These are phyloP conservation scores for Fusarium sp. DNA, from an alignment of 2,329 filamentous ascomycete genomes.

Conservation along the genomic window DNA sequence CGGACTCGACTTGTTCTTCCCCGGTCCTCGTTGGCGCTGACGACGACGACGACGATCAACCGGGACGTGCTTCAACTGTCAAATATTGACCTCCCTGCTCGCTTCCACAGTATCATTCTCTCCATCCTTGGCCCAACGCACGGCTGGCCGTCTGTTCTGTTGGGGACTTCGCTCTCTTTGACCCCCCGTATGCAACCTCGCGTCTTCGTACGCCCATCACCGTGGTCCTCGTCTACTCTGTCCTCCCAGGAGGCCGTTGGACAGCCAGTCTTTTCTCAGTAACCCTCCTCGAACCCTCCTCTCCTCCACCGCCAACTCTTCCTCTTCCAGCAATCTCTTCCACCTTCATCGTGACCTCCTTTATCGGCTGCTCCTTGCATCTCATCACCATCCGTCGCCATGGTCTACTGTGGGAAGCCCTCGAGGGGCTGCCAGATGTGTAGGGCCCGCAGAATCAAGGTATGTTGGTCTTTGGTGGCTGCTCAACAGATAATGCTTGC, in stretches of 20 bases:
- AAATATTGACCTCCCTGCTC: neutral
- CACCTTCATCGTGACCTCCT: slow-evolving; percentile 5
- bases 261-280: slow-evolving; percentile 31
- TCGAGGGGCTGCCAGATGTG: slow-evolving; percentile 83
- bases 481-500: slow-evolving; percentile 3
- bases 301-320: slow-evolving; percentile 15
- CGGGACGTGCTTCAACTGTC: slow-evolving; percentile 12
- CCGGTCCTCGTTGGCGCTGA: slow-evolving; percentile 18
- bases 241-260: slow-evolving; percentile 42
- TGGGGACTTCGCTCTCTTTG: slow-evolving; percentile 25
- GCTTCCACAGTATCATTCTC: slow-evolving; percentile 14
- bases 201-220: slow-evolving; percentile 46
- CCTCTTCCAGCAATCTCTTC: slow-evolving; percentile 8
- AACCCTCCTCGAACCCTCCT: slow-evolving; percentile 18
- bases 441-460: slow-evolving; percentile 81
- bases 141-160: slow-evolving; percentile 32
- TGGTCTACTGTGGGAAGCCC: slow-evolving; percentile 78
- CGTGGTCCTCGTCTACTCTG: slow-evolving; percentile 39
- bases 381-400: slow-evolving; percentile 51
- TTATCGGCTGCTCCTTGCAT: neutral
- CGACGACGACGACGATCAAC: slow-evolving; percentile 14
- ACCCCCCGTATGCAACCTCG: slow-evolving; percentile 47
- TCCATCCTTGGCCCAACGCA: slow-evolving; percentile 22
- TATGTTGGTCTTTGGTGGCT: slow-evolving; percentile 54
- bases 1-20: slow-evolving; percentile 1